Base-by-base conservation (phyloP, 2,329 filamentous ascomycete species). In the Neopestalotiopsis clavispora region DNA sequence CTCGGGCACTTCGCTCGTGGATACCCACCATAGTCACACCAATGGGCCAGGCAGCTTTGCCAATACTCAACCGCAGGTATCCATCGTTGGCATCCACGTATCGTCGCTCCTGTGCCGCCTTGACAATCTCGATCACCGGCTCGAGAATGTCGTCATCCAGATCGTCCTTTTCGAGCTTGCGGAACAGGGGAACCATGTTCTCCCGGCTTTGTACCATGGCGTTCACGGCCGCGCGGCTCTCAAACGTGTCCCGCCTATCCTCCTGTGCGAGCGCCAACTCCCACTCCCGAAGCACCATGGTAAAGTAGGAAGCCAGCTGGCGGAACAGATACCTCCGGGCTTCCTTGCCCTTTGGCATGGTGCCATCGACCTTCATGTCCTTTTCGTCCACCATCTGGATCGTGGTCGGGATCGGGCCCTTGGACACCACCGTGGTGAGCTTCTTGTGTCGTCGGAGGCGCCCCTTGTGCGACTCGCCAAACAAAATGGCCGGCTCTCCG, bases 21-120 rank as follows among this genome's bases (percentile, higher is more conserved):
- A 99, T 99, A 85, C 96, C 96, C 77, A 99, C 96, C 96, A 98
- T 99, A 80, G 96, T 99, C 52, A 99, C 96, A 82, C 96, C 96
- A 77, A 99, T 99, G 30, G 96, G 96, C 96, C 96, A 99, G 17
- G 96, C 96, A 74, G 94, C 95, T 83, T 97, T 97, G 72, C 94
- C 94, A 77, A 99, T 99, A 79, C 94, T 97, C 67, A 99, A 85
- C 66, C 94, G 88, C 70, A 99, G 84, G 80, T 99, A 99, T 0
- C 94, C 95, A 79, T 99, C 94, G 78, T 98, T 98, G 42, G 96
- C 96, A 81, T 98, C 93, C 61, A 99, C 95, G 78, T 99, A 99
- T 71, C 94, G 90, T 69, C 94, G 89, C 78, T 94, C 91, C 81
- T 99, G 96, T 4, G 95, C 94, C 32, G 94, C 93, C 76, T 93